phyloP scores from a whole-genome alignment of 352 stramenopile species.

The Albugo laibachii region DNA sequence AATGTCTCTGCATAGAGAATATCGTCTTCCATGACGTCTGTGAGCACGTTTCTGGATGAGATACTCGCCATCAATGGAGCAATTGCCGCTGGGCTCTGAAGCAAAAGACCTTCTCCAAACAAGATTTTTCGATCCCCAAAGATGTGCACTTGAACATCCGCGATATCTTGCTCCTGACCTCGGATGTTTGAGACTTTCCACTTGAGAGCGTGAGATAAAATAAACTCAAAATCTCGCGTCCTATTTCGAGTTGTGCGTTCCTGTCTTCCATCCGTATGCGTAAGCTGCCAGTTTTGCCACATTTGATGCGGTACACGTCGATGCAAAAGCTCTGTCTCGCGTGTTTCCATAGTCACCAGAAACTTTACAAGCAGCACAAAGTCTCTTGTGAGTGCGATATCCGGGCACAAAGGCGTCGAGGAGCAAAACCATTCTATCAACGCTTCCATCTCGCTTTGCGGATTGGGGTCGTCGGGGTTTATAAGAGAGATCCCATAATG shows the following conservation, averaged over 20 bases:
- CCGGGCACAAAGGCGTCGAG: constrained; percentile 26
- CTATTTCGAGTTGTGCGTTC: too few relatives aligned
- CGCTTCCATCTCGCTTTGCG: constrained; percentile 79
- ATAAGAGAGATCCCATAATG: constrained; percentile 70
- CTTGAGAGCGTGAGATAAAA: constrained; percentile 63
- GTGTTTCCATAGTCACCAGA: constrained; percentile 77
- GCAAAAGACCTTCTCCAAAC: constrained; percentile 72
- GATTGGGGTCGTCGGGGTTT: constrained; percentile 49
- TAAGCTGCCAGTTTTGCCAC: constrained; percentile 80
- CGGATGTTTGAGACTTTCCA: constrained; percentile 81
- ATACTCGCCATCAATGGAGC: constrained; percentile 23
- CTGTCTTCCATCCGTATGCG: constrained; percentile 3
- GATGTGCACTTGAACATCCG: constrained; percentile 70
- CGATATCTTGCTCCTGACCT: constrained; percentile 75
- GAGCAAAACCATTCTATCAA: constrained; percentile 80
- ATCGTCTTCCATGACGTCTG: constrained; percentile 89
- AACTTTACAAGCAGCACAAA: constrained; percentile 78
- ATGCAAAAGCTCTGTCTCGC: constrained; percentile 76
- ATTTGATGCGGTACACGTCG: constrained; percentile 44
- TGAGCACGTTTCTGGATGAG: constrained; percentile 8
- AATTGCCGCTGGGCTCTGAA: constrained; percentile 59
- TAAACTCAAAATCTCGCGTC: constrained; percentile 41
- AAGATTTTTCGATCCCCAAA: constrained; percentile 78
- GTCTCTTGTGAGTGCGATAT: constrained; percentile 60
- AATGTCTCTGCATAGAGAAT: constrained; percentile 94